phyloP scores from a whole-genome alignment of 1,284 basidiomycete species.

The Chalciporus sp. region DNA sequence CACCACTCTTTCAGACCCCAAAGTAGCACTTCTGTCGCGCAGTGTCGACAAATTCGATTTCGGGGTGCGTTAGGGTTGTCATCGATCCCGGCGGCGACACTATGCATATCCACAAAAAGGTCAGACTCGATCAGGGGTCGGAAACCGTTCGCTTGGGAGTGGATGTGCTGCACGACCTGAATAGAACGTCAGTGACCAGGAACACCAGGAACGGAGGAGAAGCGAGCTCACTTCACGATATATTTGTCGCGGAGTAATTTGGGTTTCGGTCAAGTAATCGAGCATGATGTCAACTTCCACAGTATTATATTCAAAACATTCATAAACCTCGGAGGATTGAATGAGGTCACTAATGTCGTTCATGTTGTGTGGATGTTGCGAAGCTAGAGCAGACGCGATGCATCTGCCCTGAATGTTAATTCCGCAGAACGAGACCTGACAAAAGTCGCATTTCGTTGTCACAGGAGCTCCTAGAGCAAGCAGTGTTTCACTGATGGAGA shows the following conservation, averaged over 20 bases:
- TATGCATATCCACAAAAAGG: conserved; percentile 67
- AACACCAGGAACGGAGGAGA: conserved; percentile 5
- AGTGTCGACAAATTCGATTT: conserved; percentile 63
- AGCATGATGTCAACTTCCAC: conserved; percentile 80
- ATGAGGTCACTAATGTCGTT: conserved; percentile 68
- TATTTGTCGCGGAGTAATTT: conserved; percentile 64
- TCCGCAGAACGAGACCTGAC: conserved; percentile 76
- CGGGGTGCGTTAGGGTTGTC: conserved; percentile 57
- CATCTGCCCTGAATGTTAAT: conserved; percentile 72
- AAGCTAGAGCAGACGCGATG: conserved; percentile 52
- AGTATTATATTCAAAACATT: conserved; percentile 71
- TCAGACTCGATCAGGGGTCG: conserved; percentile 65
- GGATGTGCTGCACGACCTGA: conserved; percentile 64
- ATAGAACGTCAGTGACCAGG: conserved; percentile 6
- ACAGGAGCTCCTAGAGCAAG: conserved; percentile 68
- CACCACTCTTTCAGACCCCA: conserved; percentile 80
- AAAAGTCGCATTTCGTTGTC: conserved; percentile 79
- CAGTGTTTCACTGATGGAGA: conserved; percentile 60
- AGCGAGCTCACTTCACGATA: conserved; percentile 62
- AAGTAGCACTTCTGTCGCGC: conserved; percentile 70
- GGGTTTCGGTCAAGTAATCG: conserved; percentile 66
- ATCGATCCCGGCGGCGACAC: conserved; percentile 53
- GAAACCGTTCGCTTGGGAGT: conserved; percentile 62
- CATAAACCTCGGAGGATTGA: conserved; percentile 71
- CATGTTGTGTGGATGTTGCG: conserved; percentile 71